Evolutionary conservation across 192 early-diverging fungal genomes (phyloP).

Genomic region (Rhizoclosmatium globosum): DNA sequence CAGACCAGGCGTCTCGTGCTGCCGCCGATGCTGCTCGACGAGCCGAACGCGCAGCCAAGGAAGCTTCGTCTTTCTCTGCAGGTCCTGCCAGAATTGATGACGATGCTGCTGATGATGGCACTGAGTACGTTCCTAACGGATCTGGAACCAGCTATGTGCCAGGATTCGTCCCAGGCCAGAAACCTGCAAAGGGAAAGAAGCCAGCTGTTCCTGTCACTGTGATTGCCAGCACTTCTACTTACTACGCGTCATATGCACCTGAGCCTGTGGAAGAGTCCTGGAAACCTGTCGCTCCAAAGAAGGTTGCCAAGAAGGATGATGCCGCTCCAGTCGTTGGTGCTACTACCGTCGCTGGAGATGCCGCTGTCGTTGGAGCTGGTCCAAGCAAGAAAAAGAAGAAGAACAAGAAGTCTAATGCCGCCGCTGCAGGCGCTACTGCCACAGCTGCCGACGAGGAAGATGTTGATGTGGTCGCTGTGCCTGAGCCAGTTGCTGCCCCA

Average conservation of each 20-base stretch:
- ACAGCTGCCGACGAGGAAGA: background rate
- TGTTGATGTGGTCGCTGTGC: background rate
- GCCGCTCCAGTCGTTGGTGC: background rate
- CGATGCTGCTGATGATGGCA: constrained; percentile 27
- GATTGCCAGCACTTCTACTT: constrained; percentile 3
- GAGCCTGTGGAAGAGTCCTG: constrained; percentile 28
- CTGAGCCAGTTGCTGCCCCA: constrained; percentile 23
- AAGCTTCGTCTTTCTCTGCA: constrained; percentile 15
- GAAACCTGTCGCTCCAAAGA: constrained; percentile 31
- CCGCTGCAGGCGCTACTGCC: background rate
- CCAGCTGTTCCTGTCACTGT: constrained; percentile 32
- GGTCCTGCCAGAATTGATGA: constrained; percentile 40
- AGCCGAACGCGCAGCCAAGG: background rate
- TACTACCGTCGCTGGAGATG: background rate
- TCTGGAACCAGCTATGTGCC: constrained; percentile 18
- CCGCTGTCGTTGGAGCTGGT: constrained; percentile 19
- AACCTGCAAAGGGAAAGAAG: constrained; percentile 30
- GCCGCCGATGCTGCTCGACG: constrained; percentile 38
- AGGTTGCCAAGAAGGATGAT: constrained; percentile 38
- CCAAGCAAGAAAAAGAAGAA: constrained; percentile 48
- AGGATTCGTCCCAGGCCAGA: constrained; percentile 29
- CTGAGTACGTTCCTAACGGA: background rate
- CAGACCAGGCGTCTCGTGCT: constrained; percentile 38
- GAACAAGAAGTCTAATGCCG: constrained; percentile 37
- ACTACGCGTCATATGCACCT: constrained; percentile 19